Base-by-base conservation (phyloP, 129 eudicot species). In the Dittrichia graveolens region DNA sequence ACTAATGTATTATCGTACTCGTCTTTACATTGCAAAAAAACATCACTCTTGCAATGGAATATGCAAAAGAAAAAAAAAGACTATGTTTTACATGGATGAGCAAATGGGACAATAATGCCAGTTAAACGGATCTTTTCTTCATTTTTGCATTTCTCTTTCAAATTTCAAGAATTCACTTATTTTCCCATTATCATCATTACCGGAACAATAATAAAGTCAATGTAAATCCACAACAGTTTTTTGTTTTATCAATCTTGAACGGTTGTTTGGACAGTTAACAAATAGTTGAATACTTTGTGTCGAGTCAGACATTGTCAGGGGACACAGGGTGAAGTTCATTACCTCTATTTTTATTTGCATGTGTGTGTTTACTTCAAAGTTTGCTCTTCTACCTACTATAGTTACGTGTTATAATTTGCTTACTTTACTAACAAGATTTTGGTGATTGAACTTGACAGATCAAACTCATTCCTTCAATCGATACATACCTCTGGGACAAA, bases 401-500 rank as follows among this genome's bases (percentile, higher is more conserved):
- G 9, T 57, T 48, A 0, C 49, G 7, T 11, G 14, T 16, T 41
- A 59, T 53, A 44, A 60, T 66, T 39, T 54, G 3, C 73, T 45
- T 63, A 61, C 54, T 5, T 63, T n/a, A 5, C 58, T 61, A 12
- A 78, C 69, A 52, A 67, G 24, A 38, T 48, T 73, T 35, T 18
- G 39, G 40, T 39, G 63, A 59, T 73, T 39, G 2, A 50, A 65
- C 64, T 78, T 71, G 16, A 66, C 86, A 89, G 96, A 74, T 83
- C 41, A 89, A 76, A 71, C 37, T 81, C 60, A 62, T 83, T 77
- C 74, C 83, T 47, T 66, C 67, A 12, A 61, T 47, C 48, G 67
- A 68, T 48, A 49, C 69, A 0, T 61, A 61, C 66, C 7, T 67
- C 13, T 69, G 66, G 75, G 64, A 78, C 59, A 78, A 78, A 73